These are phyloP conservation scores for Neurospora sp. DNA, from an alignment of 495 filamentous ascomycete species.

Conservation along the genomic window DNA sequence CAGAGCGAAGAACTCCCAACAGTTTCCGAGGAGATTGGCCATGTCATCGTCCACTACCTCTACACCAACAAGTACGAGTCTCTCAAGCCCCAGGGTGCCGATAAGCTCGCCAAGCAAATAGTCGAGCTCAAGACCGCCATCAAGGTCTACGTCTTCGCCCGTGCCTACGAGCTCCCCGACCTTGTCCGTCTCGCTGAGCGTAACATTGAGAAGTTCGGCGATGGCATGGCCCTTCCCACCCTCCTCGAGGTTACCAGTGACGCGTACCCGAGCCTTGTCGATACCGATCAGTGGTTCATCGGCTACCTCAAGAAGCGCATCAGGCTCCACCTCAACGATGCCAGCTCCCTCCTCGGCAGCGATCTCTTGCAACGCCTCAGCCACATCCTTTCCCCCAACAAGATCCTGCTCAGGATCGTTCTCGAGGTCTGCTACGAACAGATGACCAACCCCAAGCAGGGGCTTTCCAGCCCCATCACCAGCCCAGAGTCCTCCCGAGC, in stretches of 20 bases:
- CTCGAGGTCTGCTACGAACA: constrained; percentile 26
- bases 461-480: constrained; percentile 7
- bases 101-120: constrained; percentile 15
- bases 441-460: constrained; percentile 3
- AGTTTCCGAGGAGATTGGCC: constrained; percentile 22
- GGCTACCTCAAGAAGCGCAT: constrained; percentile 22
- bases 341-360: constrained; percentile 16
- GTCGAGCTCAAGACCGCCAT: constrained; percentile 25
- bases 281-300: constrained; percentile 23
- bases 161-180: constrained; percentile 22
- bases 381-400: constrained; percentile 23
- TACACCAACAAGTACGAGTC: constrained; percentile 24
- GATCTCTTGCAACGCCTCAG: constrained; percentile 22
- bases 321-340: constrained; percentile 20
- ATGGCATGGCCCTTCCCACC: constrained; percentile 16
- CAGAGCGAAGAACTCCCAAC: constrained; percentile 17
- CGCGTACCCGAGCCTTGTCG: constrained; percentile 19
- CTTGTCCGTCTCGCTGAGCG: constrained; percentile 20
- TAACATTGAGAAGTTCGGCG: constrained; percentile 19
- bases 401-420: constrained; percentile 21
- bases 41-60: constrained; percentile 26
- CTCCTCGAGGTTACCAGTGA: constrained; percentile 23
- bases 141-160: constrained; percentile 19
- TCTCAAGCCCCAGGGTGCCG: constrained; percentile 17
- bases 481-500: constrained; percentile 10